Base-by-base conservation (phyloP, 495 filamentous ascomycete genomes). In the Penicillium lagena region DNA sequence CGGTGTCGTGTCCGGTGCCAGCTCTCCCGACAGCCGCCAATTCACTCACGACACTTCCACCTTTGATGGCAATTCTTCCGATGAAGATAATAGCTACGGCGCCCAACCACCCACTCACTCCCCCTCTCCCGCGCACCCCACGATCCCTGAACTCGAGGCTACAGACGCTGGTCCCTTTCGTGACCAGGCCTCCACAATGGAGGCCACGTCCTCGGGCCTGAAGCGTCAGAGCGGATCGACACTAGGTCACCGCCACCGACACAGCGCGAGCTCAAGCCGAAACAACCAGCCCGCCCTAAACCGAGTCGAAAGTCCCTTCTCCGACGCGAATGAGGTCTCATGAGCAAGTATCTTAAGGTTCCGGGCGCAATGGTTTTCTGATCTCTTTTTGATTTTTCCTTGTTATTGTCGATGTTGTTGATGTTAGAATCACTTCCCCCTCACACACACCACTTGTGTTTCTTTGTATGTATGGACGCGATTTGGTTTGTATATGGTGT, bases 121-220 rank as follows among this genome's bases (percentile, higher is more conserved):
- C 46, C 46, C 43, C 32, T 44, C 39, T 29, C 50, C 33, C 13
- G 50, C 35, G 28, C 57, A 46, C 40, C 51, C 40, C 34, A 36
- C 36, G 40, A 38, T 49, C 32, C 31, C 36, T 31, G 39, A 29
- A 17, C 33, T 29, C 29, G 37, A 36, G 40, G 35, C 30, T 9
- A 67, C 71, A 17, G 71, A 75, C 15, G 71, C 79, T 43, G 73
- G 79, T 6, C 81, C 82, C 0, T 86, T 85, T 55, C 66, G 71
- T 12, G 79, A 86, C 43, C 74, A 78, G 29, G 67, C 68, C 35
- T 30, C 46, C 31, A 38, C 42, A 22, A 22, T 6, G 9, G 43
- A 48, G 40, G 30, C 41, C 30, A 49, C 48, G 38, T 46, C 56
- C n/a, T 49, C 62, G 14, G 45, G 46, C 12, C 46, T 50, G 11